Conservation (phyloP, 257 asterid species). For the Solanum sejunctum region DNA sequence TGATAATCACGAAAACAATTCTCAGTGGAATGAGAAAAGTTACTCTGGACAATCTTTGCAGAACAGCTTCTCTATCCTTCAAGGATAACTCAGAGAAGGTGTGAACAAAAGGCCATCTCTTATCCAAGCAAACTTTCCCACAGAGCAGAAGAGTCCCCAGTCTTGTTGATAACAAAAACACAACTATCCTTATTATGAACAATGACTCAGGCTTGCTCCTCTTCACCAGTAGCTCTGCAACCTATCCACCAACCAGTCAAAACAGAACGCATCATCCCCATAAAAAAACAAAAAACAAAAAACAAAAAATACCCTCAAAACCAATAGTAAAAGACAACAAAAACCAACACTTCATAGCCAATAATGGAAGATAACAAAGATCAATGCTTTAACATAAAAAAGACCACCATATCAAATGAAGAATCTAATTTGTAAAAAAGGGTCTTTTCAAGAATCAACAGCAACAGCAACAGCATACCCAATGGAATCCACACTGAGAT, state of each 20-base stretch:
- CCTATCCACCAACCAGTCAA: constrained; percentile 19
- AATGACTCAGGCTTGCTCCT: constrained; percentile 37
- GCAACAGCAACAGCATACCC: too few relatives aligned
- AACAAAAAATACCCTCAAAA: too few relatives aligned
- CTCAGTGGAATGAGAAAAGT: constrained; percentile 42
- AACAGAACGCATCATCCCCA: background rate
- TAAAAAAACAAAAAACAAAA: background rate
- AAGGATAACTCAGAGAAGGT: constrained; percentile 50
- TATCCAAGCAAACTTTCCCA: constrained; percentile 45
- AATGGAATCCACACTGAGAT: too few relatives aligned
- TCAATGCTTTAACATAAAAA: background rate
- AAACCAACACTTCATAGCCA: background rate
- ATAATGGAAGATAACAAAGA: background rate
- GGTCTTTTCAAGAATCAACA: background rate
- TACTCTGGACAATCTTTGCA: constrained; percentile 58
- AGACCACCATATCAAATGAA: background rate
- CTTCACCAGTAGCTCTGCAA: constrained; percentile 55
- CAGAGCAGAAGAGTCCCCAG: constrained; percentile 73
- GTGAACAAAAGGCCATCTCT: constrained; percentile 67
- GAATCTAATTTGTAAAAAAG: background rate
- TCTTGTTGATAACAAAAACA: constrained; percentile 47
- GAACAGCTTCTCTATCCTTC: constrained; percentile 51
- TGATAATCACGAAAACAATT: constrained; percentile 33
- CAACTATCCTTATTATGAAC: constrained; percentile 29
- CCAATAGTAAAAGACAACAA: background rate